Base-by-base conservation (phyloP, 176 grass and related monocot genomes). In the Panicum miliaceum region DNA sequence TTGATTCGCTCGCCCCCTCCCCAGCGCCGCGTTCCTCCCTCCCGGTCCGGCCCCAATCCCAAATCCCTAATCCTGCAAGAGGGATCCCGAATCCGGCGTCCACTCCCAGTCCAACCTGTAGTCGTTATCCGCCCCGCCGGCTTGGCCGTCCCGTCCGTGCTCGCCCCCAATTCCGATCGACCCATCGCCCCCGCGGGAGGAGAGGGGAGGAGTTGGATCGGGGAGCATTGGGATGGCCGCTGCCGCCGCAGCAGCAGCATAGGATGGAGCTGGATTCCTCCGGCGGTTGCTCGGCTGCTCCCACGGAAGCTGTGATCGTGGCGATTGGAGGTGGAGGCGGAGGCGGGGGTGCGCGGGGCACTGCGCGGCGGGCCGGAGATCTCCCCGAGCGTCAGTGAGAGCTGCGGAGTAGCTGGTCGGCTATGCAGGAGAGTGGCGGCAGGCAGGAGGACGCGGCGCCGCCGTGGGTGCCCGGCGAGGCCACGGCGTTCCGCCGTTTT, bases 261-360 rank as follows among this genome's bases (percentile, higher is more conserved):
- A 90, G 89, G 75, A 90, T 90, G 89, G 84, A 90, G 89, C 69
- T 90, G 80, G 89, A 90, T 68, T 90, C 84, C 59, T 86, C 80
- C 59, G 84, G 89, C 84, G 59, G 67, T 67, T 51, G 59, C 80
- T 87, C 40, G n/a, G 84, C 74, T 84, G 84, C 80, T 67, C 59
- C 74, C 5, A 51, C 29, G 66, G 74, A 67, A 52, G 84, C 73
- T 90, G 80, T 84, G 89, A 90, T 87, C 80, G 43, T 64, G 48
- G 72, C 65, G 9, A 38, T 68, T 77, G 45, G 72, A 73, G 64
- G 46, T 29, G 51, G 79, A 47, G 66, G 68, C 5, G 76, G 68
- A 62, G 74, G 50, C 26, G 51, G 77, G 13, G 22, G 43, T 78
- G 50, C 60, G 53, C 76, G 63, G 56, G 41, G 83, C 57, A 15